phyloP scores from a whole-genome alignment of 2,329 filamentous ascomycete species.

The Drechslera avenae region DNA sequence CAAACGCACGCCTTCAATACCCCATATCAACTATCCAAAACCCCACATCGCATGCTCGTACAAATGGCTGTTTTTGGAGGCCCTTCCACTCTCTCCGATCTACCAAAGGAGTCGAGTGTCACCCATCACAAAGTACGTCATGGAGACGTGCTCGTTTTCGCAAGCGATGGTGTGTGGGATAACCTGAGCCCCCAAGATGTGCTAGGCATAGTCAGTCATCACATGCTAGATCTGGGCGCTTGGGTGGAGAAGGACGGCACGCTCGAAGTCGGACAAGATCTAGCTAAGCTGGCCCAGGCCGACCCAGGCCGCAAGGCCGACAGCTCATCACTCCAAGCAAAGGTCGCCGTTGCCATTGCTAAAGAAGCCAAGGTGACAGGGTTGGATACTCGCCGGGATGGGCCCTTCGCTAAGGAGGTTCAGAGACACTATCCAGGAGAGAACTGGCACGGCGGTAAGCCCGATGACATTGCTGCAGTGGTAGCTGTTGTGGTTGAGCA shows the following conservation, averaged over 20 bases:
- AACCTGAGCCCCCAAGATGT: constrained; percentile 93
- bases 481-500: constrained; percentile 59
- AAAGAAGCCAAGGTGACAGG: constrained; percentile 84
- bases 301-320: constrained; percentile 51
- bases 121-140: constrained; percentile 78
- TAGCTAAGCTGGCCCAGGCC: constrained; percentile 60
- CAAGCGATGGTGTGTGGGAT: constrained; percentile 94
- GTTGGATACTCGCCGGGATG: constrained; percentile 78
- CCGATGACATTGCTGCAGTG: constrained; percentile 92
- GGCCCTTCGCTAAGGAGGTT: constrained; percentile 93
- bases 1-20: constrained; percentile 99
- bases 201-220: constrained; percentile 74
- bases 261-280: constrained; percentile 62
- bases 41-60: constrained; percentile 77
- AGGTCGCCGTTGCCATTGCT: constrained; percentile 79
- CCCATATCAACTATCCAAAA: constrained; percentile 88
- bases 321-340: constrained; percentile 70
- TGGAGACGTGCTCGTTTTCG: constrained; percentile 91
- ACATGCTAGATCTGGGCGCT: constrained; percentile 75
- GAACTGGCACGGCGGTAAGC: constrained; percentile 87
- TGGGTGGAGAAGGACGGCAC: constrained; percentile 66
- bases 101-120: constrained; percentile 81
- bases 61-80: constrained; percentile 83
- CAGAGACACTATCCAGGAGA: constrained; percentile 86
- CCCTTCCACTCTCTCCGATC: constrained; percentile 72